phyloP scores from a whole-genome alignment of 768 basidiomycete genomes.

The Lactarius evosmus region DNA sequence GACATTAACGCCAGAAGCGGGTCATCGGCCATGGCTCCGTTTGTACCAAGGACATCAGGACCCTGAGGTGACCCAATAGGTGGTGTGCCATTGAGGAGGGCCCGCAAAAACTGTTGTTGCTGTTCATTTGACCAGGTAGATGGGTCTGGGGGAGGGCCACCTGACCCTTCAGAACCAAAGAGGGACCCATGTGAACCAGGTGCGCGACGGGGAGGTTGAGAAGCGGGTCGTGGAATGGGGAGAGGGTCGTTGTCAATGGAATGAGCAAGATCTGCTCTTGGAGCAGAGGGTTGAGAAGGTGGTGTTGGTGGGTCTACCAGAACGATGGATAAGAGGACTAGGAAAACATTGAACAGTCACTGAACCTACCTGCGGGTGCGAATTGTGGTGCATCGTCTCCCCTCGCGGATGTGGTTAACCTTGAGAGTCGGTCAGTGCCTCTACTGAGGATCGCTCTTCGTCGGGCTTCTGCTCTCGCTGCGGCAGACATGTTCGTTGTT shows the following conservation, averaged over 20 bases:
- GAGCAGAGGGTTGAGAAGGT: slow-evolving; percentile 35
- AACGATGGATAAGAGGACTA: background rate
- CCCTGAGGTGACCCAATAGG: slow-evolving; percentile 7
- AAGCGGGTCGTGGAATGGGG: slow-evolving; percentile 31
- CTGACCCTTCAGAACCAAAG: slow-evolving; percentile 28
- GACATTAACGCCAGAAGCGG: slow-evolving; percentile 37
- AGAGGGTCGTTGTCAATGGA: slow-evolving; percentile 41
- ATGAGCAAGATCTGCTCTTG: slow-evolving; percentile 32
- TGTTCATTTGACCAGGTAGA: slow-evolving; percentile 67
- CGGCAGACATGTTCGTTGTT: slow-evolving; percentile 37
- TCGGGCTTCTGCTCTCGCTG: slow-evolving; percentile 74
- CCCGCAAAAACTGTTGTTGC: slow-evolving; percentile 64
- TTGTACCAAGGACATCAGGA: slow-evolving; percentile 3
- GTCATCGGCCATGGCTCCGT: slow-evolving; percentile 27
- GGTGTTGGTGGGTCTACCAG: slow-evolving; percentile 40
- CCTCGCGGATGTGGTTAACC: slow-evolving; percentile 71
- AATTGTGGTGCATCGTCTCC: slow-evolving; percentile 63
- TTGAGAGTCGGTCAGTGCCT: slow-evolving; percentile 71
- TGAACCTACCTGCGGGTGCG: slow-evolving; percentile 47
- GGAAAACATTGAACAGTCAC: background rate
- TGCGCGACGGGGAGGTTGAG: slow-evolving; percentile 32
- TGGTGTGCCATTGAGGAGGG: slow-evolving; percentile 45
- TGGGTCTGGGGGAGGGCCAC: slow-evolving; percentile 43
- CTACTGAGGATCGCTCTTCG: slow-evolving; percentile 72
- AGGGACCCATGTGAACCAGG: slow-evolving; percentile 31